Conservation (phyloP, 352 stramenopile species). For the Blastocystis sp. region DNA sequence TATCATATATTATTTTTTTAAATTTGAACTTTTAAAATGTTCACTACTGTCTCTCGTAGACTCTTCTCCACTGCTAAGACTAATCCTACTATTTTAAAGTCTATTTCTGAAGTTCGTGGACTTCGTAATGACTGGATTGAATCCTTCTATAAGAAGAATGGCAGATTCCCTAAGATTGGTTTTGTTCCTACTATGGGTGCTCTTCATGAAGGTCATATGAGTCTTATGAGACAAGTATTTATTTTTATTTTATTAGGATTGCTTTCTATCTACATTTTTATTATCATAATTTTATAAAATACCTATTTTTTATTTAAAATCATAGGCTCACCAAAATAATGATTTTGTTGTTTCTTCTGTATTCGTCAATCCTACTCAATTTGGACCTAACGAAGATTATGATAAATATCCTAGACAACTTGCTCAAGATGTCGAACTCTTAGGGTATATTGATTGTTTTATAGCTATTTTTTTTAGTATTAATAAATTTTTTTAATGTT, state of each 20-base stretch:
- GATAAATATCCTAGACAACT: slow-evolving; percentile 87
- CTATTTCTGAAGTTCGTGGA: not conserved
- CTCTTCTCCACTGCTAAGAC: too few species aligned
- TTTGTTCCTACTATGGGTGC: slow-evolving; percentile 98
- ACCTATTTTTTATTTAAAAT: slow-evolving; percentile 49
- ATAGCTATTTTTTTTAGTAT: not conserved
- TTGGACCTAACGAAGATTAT: slow-evolving; percentile 86
- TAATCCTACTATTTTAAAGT: not conserved
- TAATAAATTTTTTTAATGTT: not conserved
- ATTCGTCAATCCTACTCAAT: slow-evolving; percentile 97
- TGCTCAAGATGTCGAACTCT: slow-evolving; percentile 65
- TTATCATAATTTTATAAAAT: slow-evolving; percentile 25
- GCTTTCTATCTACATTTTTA: slow-evolving; percentile 23
- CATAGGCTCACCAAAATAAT: slow-evolving; percentile 60
- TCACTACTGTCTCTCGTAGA: too few species aligned
- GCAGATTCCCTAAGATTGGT: slow-evolving; percentile 53
- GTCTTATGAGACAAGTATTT: slow-evolving; percentile 52
- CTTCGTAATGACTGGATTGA: not conserved
- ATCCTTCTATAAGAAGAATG: slow-evolving; percentile 24
- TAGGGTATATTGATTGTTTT: slow-evolving; percentile 45
- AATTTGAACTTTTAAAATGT: too few species aligned
- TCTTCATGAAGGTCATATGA: slow-evolving; percentile 80
- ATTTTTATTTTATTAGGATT: not conserved
- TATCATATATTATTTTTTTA: too few species aligned
- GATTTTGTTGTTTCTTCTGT: slow-evolving; percentile 78